These are phyloP conservation scores for Mimosa bimucronata DNA, from an alignment of 306 rosid species.

Conservation along the genomic window DNA sequence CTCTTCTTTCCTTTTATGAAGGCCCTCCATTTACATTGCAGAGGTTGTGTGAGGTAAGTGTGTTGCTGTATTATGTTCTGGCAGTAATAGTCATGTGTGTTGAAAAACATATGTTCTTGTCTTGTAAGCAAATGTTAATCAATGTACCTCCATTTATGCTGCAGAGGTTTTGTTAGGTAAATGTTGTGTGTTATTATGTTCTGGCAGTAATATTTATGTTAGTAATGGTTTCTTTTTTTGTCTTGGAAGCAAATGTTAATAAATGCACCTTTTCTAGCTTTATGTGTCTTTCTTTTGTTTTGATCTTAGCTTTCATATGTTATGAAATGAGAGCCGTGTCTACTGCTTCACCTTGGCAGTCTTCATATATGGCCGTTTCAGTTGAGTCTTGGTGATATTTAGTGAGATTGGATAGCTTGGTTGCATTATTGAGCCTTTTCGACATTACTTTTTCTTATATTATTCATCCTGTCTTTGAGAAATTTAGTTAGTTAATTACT, in stretches of 20 bases:
- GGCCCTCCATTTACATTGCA: constrained; percentile 99
- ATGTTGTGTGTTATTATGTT: constrained; percentile 12
- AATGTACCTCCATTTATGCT: constrained; percentile 96
- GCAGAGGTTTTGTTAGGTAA: constrained; percentile 94
- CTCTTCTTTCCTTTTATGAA: constrained; percentile 66
- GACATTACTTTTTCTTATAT: background rate
- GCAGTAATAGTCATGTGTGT: too few relatives aligned
- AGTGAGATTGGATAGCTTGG: background rate
- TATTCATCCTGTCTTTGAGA: background rate
- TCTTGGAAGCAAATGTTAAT: background rate
- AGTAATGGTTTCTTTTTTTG: background rate
- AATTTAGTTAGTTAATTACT: background rate
- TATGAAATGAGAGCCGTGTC: background rate
- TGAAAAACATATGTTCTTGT: too few relatives aligned
- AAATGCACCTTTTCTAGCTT: background rate
- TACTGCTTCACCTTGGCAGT: background rate
- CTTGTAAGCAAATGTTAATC: too few relatives aligned
- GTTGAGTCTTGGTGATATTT: background rate
- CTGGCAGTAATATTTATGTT: background rate
- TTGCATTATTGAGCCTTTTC: background rate
- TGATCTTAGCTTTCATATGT: background rate
- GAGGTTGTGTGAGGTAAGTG: constrained; percentile 85
- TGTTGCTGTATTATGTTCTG: constrained; percentile 15
- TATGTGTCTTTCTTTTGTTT: background rate
- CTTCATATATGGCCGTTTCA: background rate